A percentile compares a stretch with the other conserved stretches of the same genome.
These are phyloP conservation scores for Alternaria burnsii DNA, from an alignment of 2,329 filamentous ascomycete genomes.

Conservation along the genomic window DNA sequence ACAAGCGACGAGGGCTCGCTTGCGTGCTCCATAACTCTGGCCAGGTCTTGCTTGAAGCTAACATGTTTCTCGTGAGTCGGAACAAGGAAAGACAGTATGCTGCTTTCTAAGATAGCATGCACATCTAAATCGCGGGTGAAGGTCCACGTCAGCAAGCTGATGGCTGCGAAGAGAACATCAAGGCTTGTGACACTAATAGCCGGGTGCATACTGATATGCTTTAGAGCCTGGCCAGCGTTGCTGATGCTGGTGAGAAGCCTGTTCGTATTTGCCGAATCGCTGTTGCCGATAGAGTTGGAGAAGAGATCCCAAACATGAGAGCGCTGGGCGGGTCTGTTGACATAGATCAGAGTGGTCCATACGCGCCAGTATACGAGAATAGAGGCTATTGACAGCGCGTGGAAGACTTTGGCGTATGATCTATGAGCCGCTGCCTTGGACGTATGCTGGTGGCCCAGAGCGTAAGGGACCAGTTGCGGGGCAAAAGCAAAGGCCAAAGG, in stretches of 20 bases:
- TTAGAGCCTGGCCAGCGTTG: conserved; percentile 51
- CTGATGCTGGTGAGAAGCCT: conserved; percentile 38
- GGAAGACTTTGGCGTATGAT: conserved; percentile 59
- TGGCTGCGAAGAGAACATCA: conserved; percentile 65
- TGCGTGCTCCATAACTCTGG: conserved; percentile 16
- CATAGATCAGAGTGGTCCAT: conserved; percentile 55
- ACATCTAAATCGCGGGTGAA: conserved; percentile 62
- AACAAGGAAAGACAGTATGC: conserved; percentile 40
- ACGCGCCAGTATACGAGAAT: conserved; percentile 58
- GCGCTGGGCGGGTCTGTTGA: conserved; percentile 59
- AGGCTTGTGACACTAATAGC: conserved; percentile 65
- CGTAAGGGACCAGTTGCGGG: conserved; percentile 54
- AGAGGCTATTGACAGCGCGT: conserved; percentile 56
- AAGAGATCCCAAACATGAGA: conserved; percentile 48
- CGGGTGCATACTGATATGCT: conserved; percentile 64
- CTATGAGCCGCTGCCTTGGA: conserved; percentile 52
- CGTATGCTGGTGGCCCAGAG: conserved; percentile 59
- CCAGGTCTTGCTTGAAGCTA: conserved; percentile 24
- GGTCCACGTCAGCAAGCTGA: conserved; percentile 67
- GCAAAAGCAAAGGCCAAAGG: conserved; percentile 50
- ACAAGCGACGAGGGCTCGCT: conserved; percentile 15
- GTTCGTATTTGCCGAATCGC: conserved; percentile 50
- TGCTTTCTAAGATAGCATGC: conserved; percentile 57
- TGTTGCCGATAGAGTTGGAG: conserved; percentile 55
- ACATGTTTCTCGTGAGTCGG: conserved; percentile 42